Percentiles rank a stretch among this genome's conserved stretches.
Evolutionary conservation across 179 eudicot genomes (phyloP).

Genomic region (Pouteria campechiana): DNA sequence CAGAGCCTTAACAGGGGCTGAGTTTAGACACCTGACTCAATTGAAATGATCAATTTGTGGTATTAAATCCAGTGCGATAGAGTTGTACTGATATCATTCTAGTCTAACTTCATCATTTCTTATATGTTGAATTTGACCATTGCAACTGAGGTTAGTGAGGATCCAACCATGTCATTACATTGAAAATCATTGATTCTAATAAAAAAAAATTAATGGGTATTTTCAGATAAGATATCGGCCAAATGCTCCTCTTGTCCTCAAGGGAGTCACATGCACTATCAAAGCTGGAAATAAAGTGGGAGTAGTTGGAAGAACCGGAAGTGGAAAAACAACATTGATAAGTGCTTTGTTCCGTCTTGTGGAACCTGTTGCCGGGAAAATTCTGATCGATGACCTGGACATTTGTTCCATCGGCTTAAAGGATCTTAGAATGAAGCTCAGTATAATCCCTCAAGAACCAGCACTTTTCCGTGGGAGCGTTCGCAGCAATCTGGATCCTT

Average conservation of each 20-base stretch:
- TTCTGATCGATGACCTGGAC: conserved; percentile 56
- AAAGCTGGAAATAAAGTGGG: conserved; percentile 83
- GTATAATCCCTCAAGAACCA: conserved; percentile 80
- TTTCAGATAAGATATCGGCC: conserved; percentile 80
- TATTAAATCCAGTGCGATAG: no score
- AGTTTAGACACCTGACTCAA: no score
- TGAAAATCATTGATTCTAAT: no score
- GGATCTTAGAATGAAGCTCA: conserved; percentile 59
- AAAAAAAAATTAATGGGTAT: no score
- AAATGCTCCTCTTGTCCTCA: conserved; percentile 66
- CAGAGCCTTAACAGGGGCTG: no score
- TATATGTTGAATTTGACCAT: not conserved
- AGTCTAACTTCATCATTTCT: no score
- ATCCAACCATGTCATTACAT: no score
- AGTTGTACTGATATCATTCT: no score
- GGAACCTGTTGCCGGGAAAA: conserved; percentile 57
- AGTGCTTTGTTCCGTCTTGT: conserved; percentile 78
- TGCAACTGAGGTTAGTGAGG: not conserved
- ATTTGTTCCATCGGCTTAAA: conserved; percentile 64
- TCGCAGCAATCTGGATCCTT: conserved; percentile 60
- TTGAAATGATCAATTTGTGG: no score
- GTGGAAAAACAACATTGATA: conserved; percentile 84
- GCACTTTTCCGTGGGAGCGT: conserved; percentile 66
- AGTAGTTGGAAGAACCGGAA: conserved; percentile 87
- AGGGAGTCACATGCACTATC: conserved; percentile 70